Base-by-base conservation (phyloP, 192 early-diverging fungal species). In the Funneliformis mosseae region DNA sequence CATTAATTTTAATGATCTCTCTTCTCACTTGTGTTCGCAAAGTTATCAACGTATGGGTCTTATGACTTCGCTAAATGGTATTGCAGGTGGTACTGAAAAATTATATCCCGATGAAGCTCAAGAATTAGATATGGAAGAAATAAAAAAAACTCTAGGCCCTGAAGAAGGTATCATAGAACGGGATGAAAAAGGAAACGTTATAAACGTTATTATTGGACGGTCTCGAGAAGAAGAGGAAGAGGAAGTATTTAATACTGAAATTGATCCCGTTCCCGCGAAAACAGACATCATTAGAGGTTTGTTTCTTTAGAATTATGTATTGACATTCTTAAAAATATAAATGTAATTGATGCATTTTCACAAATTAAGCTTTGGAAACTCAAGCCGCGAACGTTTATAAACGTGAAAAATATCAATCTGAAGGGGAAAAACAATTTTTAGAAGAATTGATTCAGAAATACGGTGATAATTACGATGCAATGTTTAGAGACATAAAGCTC, bases 101-200 rank as follows among this genome's bases (percentile, higher is more conserved):
- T 50, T 82, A 27, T 50, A 77, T 7, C 75, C 84, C 41, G 82
- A 85, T 70, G 80, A 88, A 38, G 83, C 84, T 7, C 88, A 90
- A 27, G 50, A 87, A 11, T 80, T 81, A 61, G 87, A 92, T 45
- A 81, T 90, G 10, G 87, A 87, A 78, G 83, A 90, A 61, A 69
- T 95, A 18, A 86, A 87, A 48, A 86, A 87, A 75, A 83, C 86
- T 7, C 86, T 92, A 25, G 86, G 86, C 1, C 87, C 90, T 42
- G 91, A 91, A 27, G 91, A 93, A 83, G 94, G 93, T 83, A 85
- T 94, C n/a, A 95, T 95, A 82, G 90, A 95, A 81, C 91, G 94
- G 64, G 94, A 95, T 81, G 92, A 91, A 33, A 87, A 89, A 3
- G 94, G 94, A 25, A 93, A 93, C 79, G 86, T 95, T 27, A 77